A percentile compares a stretch with the other conserved stretches of the same genome.
These are phyloP conservation scores for Globisporangium cystogenes DNA, from an alignment of 352 stramenopile species.

Conservation along the genomic window DNA sequence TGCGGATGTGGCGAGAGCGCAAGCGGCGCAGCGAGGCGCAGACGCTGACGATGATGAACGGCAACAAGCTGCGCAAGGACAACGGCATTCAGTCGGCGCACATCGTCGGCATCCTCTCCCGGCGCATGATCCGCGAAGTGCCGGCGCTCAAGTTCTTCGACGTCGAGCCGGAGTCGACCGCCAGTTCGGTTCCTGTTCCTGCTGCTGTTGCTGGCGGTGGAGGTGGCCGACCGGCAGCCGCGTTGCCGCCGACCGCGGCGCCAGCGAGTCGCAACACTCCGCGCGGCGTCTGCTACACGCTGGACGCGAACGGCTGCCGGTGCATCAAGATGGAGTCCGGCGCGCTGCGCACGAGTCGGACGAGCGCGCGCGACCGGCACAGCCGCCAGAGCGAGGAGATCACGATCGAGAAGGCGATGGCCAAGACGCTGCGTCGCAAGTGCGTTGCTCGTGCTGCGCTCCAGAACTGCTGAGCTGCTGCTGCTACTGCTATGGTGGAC, in stretches of 20 bases:
- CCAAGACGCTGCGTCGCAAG: slow-evolving; percentile 52
- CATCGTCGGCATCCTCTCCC: slow-evolving; percentile 70
- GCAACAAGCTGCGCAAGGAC: slow-evolving; percentile 47
- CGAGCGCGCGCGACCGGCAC: background rate
- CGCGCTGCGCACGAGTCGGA: slow-evolving; percentile 6
- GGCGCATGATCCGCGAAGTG: slow-evolving; percentile 64
- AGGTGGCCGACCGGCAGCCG: background rate
- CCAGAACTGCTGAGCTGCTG: background rate
- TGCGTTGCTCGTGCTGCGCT: slow-evolving; percentile 15
- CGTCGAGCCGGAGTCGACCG: slow-evolving; percentile 21
- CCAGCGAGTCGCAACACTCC: slow-evolving; percentile 17
- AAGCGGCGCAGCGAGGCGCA: slow-evolving; percentile 38
- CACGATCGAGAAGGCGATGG: slow-evolving; percentile 52
- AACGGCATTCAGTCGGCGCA: slow-evolving; percentile 53
- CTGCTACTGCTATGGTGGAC: no score
- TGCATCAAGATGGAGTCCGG: slow-evolving; percentile 69
- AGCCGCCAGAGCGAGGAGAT: slow-evolving; percentile 29
- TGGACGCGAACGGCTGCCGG: slow-evolving; percentile 51
- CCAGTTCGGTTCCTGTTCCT: background rate
- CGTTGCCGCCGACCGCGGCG: background rate
- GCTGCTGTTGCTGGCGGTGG: no score
- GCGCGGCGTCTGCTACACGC: slow-evolving; percentile 68
- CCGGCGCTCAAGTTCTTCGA: slow-evolving; percentile 79
- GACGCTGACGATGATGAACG: slow-evolving; percentile 48
- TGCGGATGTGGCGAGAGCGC: slow-evolving; percentile 54